Conservation (phyloP, 2,329 filamentous ascomycete genomes). For the Ascochyta pisi region DNA sequence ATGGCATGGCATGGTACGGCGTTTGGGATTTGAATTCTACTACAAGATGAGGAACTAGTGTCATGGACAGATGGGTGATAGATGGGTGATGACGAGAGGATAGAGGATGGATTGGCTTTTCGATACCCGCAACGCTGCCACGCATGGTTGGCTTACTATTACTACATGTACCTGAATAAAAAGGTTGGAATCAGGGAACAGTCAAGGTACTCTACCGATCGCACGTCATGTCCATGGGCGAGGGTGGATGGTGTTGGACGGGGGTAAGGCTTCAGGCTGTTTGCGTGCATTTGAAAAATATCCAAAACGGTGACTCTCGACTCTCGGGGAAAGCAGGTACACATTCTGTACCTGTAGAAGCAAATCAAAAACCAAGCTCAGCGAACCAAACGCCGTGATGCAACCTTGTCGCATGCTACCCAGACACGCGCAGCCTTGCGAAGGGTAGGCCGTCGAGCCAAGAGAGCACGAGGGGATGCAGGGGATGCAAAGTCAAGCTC, state of each 20-base stretch:
- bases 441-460: neutral
- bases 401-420: neutral
- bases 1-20: slow-evolving; percentile 6
- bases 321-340: too few relatives aligned
- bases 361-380: too few relatives aligned
- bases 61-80: neutral
- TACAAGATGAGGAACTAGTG: neutral
- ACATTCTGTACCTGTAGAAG: too few relatives aligned
- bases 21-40: neutral
- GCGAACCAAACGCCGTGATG: slow-evolving; percentile 3
- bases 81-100: neutral
- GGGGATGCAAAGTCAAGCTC: neutral
- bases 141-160: neutral
- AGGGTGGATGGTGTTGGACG: too few relatives aligned
- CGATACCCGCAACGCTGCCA: slow-evolving; percentile 13
- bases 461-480: neutral
- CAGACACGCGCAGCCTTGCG: too few relatives aligned
- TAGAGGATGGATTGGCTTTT: slow-evolving; percentile 1
- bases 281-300: too few relatives aligned
- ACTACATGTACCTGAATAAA: too few relatives aligned
- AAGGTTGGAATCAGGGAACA: too few relatives aligned
- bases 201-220: too few relatives aligned
- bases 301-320: too few relatives aligned
- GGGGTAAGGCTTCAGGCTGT: too few relatives aligned
- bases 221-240: too few relatives aligned